Evolutionary conservation across 106 monocot genomes (phyloP).

Genomic region (Ottelia alismoides): DNA sequence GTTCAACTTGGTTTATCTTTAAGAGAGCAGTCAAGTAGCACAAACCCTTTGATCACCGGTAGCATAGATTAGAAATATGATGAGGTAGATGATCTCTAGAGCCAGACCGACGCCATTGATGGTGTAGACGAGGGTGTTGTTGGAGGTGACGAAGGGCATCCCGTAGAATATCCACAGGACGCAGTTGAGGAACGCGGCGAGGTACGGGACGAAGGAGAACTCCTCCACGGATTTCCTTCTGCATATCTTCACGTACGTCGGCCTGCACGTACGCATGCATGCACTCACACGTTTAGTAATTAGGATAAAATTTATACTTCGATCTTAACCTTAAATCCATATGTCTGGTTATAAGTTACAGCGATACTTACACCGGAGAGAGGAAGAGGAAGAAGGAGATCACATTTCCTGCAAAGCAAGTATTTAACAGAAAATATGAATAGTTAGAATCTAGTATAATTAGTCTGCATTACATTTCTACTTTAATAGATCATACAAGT

Average conservation of each 20-base stretch:
- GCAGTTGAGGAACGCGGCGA: slow-evolving; percentile 33
- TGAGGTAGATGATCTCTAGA: slow-evolving; percentile 28
- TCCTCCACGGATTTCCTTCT: slow-evolving; percentile 32
- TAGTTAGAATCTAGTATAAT: no score
- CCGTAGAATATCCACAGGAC: no score
- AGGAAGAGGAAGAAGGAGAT: slow-evolving; percentile 26
- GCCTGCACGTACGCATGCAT: slow-evolving; percentile 4
- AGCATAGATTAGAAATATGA: slow-evolving; percentile 24
- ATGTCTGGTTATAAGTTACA: neutral
- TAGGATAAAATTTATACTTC: neutral
- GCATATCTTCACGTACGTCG: slow-evolving; percentile 30
- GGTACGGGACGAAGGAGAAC: slow-evolving; percentile 27
- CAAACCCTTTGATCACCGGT: no score
- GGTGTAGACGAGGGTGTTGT: slow-evolving; percentile 28
- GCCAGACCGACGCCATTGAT: slow-evolving; percentile 26
- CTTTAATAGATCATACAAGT: no score
- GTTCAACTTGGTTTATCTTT: no score
- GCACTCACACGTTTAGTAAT: neutral
- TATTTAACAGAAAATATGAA: no score
- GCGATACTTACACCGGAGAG: slow-evolving; percentile 26
- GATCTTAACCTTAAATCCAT: neutral
- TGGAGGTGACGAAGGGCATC: no score
- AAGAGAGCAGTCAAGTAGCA: no score
- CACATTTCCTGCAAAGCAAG: slow-evolving; percentile 23
- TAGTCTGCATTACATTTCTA: no score